Conservation (phyloP, 441 rosid genomes). For the Bruguiera hainesii region DNA sequence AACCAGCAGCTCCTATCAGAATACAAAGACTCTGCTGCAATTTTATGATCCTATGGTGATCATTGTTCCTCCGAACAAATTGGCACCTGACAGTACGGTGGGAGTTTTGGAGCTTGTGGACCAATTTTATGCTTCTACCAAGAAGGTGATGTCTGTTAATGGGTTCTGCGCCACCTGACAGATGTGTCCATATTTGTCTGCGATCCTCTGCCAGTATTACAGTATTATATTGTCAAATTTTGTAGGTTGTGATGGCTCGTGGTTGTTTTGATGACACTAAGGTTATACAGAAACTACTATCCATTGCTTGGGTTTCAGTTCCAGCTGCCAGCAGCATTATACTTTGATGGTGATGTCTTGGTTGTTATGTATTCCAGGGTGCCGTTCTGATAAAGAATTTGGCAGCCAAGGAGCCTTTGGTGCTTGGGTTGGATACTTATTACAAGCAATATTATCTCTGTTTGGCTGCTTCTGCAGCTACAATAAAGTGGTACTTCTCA, state of each 20-base stretch:
- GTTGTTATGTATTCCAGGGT: conserved; percentile 54
- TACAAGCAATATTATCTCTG: conserved; percentile 98
- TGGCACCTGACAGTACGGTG: conserved; percentile 88
- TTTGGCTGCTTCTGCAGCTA: conserved; percentile 90
- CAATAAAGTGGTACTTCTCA: conserved; percentile 72
- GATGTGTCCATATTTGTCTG: not conserved
- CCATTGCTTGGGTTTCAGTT: conserved; percentile 4
- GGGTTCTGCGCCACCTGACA: not conserved
- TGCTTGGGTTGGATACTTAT: conserved; percentile 88
- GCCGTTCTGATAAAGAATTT: conserved; percentile 75
- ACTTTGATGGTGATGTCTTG: conserved; percentile 19
- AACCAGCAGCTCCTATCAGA: conserved; percentile 95
- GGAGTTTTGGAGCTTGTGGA: conserved; percentile 88
- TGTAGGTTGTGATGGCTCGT: conserved; percentile 83
- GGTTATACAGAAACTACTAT: conserved; percentile 41
- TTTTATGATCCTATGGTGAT: conserved; percentile 83
- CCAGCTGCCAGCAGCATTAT: conserved; percentile 22
- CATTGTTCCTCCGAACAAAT: conserved; percentile 80
- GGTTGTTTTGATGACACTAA: conserved; percentile 97
- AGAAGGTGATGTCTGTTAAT: conserved; percentile 42
- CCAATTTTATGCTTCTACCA: conserved; percentile 54
- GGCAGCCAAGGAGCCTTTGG: conserved; percentile 88
- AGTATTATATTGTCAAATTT: conserved; percentile 17
- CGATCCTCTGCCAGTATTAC: conserved; percentile 9
- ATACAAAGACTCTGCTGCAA: conserved; percentile 79